A percentile compares a stretch with the other conserved stretches of the same genome.
Conservation (phyloP, 306 rosid genomes). For the Begonia fuchsioides region DNA sequence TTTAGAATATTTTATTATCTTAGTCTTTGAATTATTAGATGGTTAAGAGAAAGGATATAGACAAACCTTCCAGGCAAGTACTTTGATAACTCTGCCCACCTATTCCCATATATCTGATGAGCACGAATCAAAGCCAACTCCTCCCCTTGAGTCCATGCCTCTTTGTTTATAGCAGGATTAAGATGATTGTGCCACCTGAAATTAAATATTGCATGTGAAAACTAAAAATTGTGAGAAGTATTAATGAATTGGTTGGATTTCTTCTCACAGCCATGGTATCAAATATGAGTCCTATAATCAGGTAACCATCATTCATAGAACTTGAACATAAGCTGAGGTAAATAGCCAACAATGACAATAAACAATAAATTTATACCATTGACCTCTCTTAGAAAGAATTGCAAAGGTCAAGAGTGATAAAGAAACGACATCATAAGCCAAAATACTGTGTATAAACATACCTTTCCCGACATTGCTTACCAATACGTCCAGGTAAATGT, state of each 20-base stretch:
- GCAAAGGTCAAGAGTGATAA: no score
- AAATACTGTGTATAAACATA: slow-evolving; percentile 15
- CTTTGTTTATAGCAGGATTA: not conserved
- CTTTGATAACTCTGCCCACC: not conserved
- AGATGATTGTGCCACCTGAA: slow-evolving; percentile 1
- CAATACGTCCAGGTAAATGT: slow-evolving; percentile 93
- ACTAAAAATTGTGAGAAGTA: not conserved
- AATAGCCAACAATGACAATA: not conserved
- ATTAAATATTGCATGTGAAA: not conserved
- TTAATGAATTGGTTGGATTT: not conserved
- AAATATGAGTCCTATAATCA: not conserved
- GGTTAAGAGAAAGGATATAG: not conserved
- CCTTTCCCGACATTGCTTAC: slow-evolving; percentile 99
- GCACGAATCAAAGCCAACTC: not conserved
- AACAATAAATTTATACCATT: not conserved
- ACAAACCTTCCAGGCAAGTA: not conserved
- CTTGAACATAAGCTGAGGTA: no score
- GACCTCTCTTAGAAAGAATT: not conserved
- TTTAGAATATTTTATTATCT: not conserved
- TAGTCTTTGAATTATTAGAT: not conserved
- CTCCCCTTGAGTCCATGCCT: not conserved
- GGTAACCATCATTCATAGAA: not conserved
- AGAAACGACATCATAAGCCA: no score
- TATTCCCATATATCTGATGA: not conserved
- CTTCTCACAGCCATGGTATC: not conserved